These are phyloP conservation scores for Magnaporthiopsis rhizophila DNA, from an alignment of 2,329 filamentous ascomycete species.

Conservation along the genomic window DNA sequence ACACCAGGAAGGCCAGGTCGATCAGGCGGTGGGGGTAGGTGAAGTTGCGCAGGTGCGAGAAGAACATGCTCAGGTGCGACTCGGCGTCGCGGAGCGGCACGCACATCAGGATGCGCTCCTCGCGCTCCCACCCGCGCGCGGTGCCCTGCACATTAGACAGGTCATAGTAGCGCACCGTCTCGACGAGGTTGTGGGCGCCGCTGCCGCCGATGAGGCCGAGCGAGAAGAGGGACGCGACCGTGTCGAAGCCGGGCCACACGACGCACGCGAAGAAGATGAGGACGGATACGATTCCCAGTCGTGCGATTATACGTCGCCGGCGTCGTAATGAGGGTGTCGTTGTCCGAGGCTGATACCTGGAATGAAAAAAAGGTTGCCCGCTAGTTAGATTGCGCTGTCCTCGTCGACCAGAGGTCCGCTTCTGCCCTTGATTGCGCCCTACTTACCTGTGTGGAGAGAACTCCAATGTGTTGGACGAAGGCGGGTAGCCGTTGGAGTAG, in stretches of 20 bases:
- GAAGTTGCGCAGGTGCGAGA: conserved; percentile 91
- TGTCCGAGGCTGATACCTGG: conserved; percentile 77
- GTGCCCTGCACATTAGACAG: conserved; percentile 86
- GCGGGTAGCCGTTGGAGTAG: conserved; percentile 78
- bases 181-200: conserved; percentile 66
- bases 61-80: conserved; percentile 93
- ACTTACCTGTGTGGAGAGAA: conserved; percentile 82
- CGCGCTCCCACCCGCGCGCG: conserved; percentile 88
- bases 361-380: conserved; percentile 6
- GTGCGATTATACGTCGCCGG: conserved; percentile 63
- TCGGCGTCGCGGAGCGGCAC: conserved; percentile 91
- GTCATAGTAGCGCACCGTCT: conserved; percentile 97
- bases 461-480: conserved; percentile 64
- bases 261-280: conserved; percentile 64
- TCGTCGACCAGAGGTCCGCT: conserved; percentile 7
- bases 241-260: conserved; percentile 58
- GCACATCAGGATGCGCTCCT: conserved; percentile 90
- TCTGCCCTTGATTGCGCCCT: conserved; percentile 12
- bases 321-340: conserved; percentile 63
- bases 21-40: conserved; percentile 97
- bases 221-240: conserved; percentile 53
- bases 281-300: conserved; percentile 52
- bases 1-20: conserved; percentile 92
- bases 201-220: conserved; percentile 61
- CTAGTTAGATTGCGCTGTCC: background rate